phyloP scores from a whole-genome alignment of 2,329 filamentous ascomycete genomes.

The Pseudocercospora crystallina region DNA sequence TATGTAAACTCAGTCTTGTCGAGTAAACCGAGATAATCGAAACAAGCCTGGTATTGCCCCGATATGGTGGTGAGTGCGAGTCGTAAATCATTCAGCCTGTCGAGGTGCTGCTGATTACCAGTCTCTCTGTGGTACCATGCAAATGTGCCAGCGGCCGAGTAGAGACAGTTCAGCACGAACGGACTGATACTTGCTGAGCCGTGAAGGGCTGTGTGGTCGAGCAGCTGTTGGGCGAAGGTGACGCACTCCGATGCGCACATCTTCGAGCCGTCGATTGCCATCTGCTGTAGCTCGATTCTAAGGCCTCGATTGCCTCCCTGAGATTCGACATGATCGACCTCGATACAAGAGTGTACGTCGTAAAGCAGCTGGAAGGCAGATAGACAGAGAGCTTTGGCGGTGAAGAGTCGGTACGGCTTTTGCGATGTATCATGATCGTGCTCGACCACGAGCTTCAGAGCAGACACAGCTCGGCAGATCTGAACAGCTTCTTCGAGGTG shows the following conservation, averaged over 20 bases:
- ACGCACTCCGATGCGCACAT: conserved; percentile 9
- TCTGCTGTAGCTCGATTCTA: conserved; percentile 22
- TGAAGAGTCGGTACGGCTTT: conserved; percentile 15
- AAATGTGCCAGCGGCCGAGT: conserved; percentile 19
- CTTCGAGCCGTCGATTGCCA: conserved; percentile 21
- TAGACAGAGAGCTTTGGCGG: conserved; percentile 17
- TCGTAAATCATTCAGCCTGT: conserved; percentile 11
- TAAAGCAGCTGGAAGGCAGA: conserved; percentile 18
- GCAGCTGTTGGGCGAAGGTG: conserved; percentile 14
- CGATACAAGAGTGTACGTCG: conserved; percentile 24
- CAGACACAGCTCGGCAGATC: conserved; percentile 17
- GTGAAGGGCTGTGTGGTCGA: conserved; percentile 1
- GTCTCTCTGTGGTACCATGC: conserved; percentile 23
- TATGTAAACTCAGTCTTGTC: conserved; percentile 11
- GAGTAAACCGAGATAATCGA: conserved; percentile 8
- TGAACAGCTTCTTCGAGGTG: conserved; percentile 23
- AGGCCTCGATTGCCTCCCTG: conserved; percentile 15
- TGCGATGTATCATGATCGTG: conserved; percentile 3
- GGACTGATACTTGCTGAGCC: conserved; percentile 12
- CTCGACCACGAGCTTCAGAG: conserved; percentile 12
- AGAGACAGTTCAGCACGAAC: conserved; percentile 16
- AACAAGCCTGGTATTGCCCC: conserved; percentile 4
- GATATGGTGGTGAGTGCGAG: background rate
- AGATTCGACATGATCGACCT: conserved; percentile 17
- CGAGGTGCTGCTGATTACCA: conserved; percentile 9